phyloP scores from a whole-genome alignment of 352 stramenopile genomes.

The Pythium grandisporangium region DNA sequence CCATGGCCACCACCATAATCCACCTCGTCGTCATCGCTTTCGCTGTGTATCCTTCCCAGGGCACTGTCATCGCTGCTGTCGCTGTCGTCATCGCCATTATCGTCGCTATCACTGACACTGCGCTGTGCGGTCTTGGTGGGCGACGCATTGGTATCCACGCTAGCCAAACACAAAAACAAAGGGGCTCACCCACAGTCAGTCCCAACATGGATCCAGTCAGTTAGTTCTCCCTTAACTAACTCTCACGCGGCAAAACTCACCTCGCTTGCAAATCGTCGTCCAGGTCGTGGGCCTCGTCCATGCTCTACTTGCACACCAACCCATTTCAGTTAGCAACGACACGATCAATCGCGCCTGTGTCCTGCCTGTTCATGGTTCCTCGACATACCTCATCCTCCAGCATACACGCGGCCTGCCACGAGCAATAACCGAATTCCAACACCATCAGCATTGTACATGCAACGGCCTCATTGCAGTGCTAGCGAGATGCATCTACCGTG shows the following conservation, averaged over 20 bases:
- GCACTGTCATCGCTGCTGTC: background rate
- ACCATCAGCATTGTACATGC: no score
- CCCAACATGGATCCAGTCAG: background rate
- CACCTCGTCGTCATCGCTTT: no score
- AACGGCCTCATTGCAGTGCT: no score
- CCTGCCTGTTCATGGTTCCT: no score
- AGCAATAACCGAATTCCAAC: no score
- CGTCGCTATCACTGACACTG: background rate
- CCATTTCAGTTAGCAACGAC: background rate
- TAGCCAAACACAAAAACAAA: no score
- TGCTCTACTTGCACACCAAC: constrained; percentile 27
- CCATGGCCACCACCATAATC: no score
- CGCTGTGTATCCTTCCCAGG: no score
- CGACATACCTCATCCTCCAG: background rate
- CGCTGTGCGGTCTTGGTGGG: constrained; percentile 12
- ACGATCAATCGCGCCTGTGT: no score
- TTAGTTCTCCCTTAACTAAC: background rate
- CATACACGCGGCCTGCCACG: background rate
- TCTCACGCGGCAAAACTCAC: constrained; percentile 12
- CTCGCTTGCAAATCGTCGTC: constrained; percentile 42
- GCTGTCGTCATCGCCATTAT: constrained; percentile 7
- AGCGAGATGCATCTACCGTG: no score
- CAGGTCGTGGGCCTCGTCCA: constrained; percentile 67
- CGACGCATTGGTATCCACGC: constrained; percentile 44
- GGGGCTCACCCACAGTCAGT: no score